Conservation (phyloP, 2,329 filamentous ascomycete genomes). For the Stagonosporopsis rhizophila region DNA sequence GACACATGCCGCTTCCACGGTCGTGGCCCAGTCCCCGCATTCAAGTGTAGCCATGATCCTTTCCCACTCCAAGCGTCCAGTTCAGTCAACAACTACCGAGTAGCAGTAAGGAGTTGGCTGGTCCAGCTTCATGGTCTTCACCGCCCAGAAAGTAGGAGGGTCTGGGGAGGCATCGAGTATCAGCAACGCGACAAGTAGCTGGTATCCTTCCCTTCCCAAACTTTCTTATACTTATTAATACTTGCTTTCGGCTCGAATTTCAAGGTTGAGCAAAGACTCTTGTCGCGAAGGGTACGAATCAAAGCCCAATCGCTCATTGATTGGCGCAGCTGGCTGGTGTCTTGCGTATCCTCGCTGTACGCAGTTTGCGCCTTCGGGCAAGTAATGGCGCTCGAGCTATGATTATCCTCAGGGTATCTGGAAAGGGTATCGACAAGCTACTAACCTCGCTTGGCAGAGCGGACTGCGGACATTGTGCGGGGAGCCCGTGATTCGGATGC, state of each 20-base stretch:
- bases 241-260: neutral
- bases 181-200: neutral
- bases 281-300: neutral
- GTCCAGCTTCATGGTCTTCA: neutral
- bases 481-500: constrained; percentile 9
- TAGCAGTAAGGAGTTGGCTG: neutral
- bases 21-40: neutral
- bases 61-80: neutral
- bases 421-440: neutral
- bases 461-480: constrained; percentile 16
- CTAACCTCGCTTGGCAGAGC: constrained; percentile 1
- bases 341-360: constrained; percentile 4
- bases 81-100: neutral
- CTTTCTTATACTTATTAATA: neutral
- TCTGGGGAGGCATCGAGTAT: neutral
- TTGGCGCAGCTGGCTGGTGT: neutral
- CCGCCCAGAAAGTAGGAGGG: neutral
- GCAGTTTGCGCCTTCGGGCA: neutral
- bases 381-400: neutral
- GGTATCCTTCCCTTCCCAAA: neutral
- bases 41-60: neutral
- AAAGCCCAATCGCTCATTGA: neutral
- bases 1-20: neutral
- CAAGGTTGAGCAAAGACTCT: neutral
- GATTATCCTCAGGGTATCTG: neutral